Percentiles rank a stretch among this genome's conserved stretches.
Conservation (phyloP, 768 basidiomycete species). For the Mycena metata region DNA sequence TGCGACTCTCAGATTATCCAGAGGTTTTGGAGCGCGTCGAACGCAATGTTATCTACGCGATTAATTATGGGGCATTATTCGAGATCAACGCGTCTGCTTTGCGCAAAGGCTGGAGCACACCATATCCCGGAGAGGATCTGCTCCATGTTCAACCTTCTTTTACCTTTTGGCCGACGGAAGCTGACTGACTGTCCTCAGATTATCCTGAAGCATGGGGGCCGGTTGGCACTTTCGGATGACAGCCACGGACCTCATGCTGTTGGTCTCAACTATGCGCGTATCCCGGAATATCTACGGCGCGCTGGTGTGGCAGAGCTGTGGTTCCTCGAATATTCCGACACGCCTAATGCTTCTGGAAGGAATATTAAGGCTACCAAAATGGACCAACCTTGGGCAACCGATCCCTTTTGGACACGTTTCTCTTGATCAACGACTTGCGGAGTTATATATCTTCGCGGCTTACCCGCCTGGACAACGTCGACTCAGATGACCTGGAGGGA, state of each 20-base stretch:
- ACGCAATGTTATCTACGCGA: slow-evolving; percentile 81
- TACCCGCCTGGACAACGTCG: not conserved
- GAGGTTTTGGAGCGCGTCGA: slow-evolving; percentile 73
- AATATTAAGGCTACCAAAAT: slow-evolving; percentile 58
- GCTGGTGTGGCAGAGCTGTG: slow-evolving; percentile 76
- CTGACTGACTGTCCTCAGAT: slow-evolving; percentile 59
- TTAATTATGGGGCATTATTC: slow-evolving; percentile 90
- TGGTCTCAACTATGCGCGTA: slow-evolving; percentile 83
- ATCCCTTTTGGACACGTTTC: slow-evolving; percentile 67
- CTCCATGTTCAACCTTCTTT: slow-evolving; percentile 63
- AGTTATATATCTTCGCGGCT: slow-evolving; percentile 2
- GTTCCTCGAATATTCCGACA: slow-evolving; percentile 62
- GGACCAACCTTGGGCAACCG: slow-evolving; percentile 68
- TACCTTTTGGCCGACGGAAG: slow-evolving; percentile 10
- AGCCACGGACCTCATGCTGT: slow-evolving; percentile 93
- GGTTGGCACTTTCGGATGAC: slow-evolving; percentile 92
- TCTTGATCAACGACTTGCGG: slow-evolving; percentile 33
- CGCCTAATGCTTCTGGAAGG: slow-evolving; percentile 63
- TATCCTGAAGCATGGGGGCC: slow-evolving; percentile 77
- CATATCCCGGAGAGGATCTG: slow-evolving; percentile 88
- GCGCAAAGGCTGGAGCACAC: slow-evolving; percentile 88
- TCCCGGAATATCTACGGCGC: slow-evolving; percentile 73
- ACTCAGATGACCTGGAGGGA: too few species aligned
- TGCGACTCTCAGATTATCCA: slow-evolving; percentile 69
- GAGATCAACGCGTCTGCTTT: slow-evolving; percentile 95